Evolutionary conservation across 345 rosid genomes (phyloP), one percentile per base, ranked within the genome.

Genomic region (Physaria fendleri): DNA sequence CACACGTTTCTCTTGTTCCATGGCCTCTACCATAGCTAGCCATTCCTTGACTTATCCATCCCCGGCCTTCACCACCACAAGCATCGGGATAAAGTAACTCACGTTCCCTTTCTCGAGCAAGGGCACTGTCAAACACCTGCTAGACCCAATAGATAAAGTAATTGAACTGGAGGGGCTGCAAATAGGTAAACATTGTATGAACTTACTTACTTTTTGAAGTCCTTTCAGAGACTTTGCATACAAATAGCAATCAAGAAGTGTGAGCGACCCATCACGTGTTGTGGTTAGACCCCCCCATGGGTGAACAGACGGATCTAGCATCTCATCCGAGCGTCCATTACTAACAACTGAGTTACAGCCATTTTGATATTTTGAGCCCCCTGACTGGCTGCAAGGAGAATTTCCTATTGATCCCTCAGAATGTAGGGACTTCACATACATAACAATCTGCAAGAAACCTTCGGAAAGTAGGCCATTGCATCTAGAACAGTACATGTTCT

Each of bases 1-100:
- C 95, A 71, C 99, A 94, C 2, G 97, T 82, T 77, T 94, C 99
- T 63, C 99, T 85, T 48, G 83, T 87, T 58, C 96, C 97, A 82
- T 85, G 95, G 23, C 92, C 92, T 75, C 92, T 82, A 39, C 99
- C 96, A 77, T 83, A 94, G 71, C 82, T 71, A 38, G 78, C 69
- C 39, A 82, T 77, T 54, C 92, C 92, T 79, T 90, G 99, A 79
- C 97, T 90, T 64, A 92, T 86, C 98, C 98, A 92, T 48, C 93
- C 98, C 58, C 95, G 86, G 45, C 91, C 97, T 74, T 91, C 99
- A 40, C 94, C 99, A 49, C 99, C 99, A 69, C 99, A 94, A 25
- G 97, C 97, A 87, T 90, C 96, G 16, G 99, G 99, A 78, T 94
- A 90, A 59, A 82, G 95, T 78, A 94, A 66, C 72, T 87, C 97